These are phyloP conservation scores for Epichloe typhina DNA, from an alignment of 2,329 filamentous ascomycete species.

Conservation along the genomic window DNA sequence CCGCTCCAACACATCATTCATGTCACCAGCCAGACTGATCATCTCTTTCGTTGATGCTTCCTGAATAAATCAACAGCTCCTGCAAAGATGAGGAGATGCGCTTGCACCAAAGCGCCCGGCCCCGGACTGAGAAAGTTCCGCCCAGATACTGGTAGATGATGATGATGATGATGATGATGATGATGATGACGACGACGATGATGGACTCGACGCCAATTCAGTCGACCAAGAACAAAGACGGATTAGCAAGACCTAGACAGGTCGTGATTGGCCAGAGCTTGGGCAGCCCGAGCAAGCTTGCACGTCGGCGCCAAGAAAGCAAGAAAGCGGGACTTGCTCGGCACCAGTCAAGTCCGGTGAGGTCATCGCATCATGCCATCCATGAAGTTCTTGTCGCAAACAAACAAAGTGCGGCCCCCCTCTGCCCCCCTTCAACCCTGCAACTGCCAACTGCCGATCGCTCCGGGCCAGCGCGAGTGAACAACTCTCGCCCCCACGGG, in stretches of 20 bases:
- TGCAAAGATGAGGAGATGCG: background rate
- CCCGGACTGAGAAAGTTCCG: background rate
- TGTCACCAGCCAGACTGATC: no score
- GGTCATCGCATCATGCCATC: constrained; percentile 5
- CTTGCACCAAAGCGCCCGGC: background rate
- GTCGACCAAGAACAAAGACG: background rate
- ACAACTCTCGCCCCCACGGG: no score
- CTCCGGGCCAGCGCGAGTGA: background rate
- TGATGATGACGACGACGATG: background rate
- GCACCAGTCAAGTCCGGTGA: constrained; percentile 5
- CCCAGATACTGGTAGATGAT: background rate
- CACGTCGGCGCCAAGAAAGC: background rate
- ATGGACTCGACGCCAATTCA: background rate
- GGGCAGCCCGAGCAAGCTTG: background rate
- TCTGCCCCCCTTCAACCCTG: no score
- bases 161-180: no score
- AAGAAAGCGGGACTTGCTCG: background rate
- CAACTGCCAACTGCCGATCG: constrained; percentile 5
- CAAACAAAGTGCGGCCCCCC: background rate
- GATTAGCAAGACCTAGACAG: background rate
- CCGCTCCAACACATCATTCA: background rate
- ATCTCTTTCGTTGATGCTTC: background rate
- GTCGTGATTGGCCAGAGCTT: background rate
- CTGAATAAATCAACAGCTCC: background rate
- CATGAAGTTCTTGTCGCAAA: background rate